Conservation (phyloP, 768 basidiomycete species). For the Mycena capillaripes region DNA sequence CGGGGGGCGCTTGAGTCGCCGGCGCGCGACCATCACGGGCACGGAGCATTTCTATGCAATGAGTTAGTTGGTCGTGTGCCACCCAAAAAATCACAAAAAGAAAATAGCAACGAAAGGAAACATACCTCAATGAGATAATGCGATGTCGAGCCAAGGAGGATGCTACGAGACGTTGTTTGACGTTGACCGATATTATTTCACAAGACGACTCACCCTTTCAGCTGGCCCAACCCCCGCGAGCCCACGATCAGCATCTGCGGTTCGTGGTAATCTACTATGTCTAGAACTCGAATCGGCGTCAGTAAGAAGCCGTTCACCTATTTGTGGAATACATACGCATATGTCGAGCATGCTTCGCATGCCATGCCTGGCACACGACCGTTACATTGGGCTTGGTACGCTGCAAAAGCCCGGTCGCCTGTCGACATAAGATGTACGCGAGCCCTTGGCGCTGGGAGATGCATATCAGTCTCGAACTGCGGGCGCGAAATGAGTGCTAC, state of each 20-base stretch:
- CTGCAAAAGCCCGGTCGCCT: conserved; percentile 90
- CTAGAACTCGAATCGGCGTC: conserved; percentile 45
- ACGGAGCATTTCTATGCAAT: conserved; percentile 86
- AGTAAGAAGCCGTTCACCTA: not conserved
- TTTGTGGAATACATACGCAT: conserved; percentile 69
- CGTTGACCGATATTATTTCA: too few relatives aligned
- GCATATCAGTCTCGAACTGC: conserved; percentile 9
- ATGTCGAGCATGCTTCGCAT: conserved; percentile 94
- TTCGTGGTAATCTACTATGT: conserved; percentile 89
- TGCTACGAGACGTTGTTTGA: conserved; percentile 60
- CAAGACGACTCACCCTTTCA: conserved; percentile 85
- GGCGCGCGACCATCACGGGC: conserved; percentile 96
- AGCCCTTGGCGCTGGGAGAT: conserved; percentile 82
- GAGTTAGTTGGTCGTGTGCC: not conserved
- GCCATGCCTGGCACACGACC: conserved; percentile 94
- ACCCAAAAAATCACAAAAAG: too few relatives aligned
- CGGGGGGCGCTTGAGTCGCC: conserved; percentile 90
- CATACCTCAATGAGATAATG: conserved; percentile 91
- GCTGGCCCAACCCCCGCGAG: conserved; percentile 88
- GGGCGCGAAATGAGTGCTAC: conserved; percentile 31
- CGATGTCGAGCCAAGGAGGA: conserved; percentile 93
- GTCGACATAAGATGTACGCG: conserved; percentile 90
- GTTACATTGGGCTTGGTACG: conserved; percentile 91
- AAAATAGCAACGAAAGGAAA: conserved; percentile 10
- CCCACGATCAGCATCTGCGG: conserved; percentile 96